Evolutionary conservation across 2,329 filamentous ascomycete genomes (phyloP).

Genomic region (Coniochaeta sp.): DNA sequence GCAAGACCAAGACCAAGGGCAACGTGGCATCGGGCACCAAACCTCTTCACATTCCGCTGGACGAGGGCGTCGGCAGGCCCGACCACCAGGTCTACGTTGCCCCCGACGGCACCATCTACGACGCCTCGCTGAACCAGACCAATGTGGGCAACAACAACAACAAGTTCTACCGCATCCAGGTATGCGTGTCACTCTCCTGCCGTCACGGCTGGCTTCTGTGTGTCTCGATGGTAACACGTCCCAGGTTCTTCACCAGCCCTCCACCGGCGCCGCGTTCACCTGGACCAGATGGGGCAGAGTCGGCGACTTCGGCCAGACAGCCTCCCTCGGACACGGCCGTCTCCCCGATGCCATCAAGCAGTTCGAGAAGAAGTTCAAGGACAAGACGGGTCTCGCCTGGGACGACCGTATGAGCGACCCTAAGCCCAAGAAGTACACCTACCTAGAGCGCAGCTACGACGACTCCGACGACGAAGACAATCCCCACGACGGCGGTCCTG

Average conservation of each 20-base stretch:
- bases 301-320: constrained; percentile 48
- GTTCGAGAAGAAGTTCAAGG: constrained; percentile 56
- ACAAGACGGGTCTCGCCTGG: constrained; percentile 54
- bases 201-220: constrained; percentile 1
- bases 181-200: constrained; percentile 23
- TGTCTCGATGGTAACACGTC: constrained; percentile 3
- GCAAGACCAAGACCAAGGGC: no score
- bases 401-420: constrained; percentile 45
- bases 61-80: constrained; percentile 32
- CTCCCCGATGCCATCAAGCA: constrained; percentile 36
- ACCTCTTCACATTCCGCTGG: constrained; percentile 40
- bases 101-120: constrained; percentile 60
- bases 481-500: constrained; percentile 7
- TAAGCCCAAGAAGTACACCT: constrained; percentile 67
- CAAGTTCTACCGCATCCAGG: constrained; percentile 74
- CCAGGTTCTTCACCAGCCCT: constrained; percentile 34
- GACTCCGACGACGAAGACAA: constrained; percentile 57
- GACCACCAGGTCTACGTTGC: constrained; percentile 58
- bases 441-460: constrained; percentile 72
- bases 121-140: constrained; percentile 74
- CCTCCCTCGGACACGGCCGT: constrained; percentile 31
- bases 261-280: constrained; percentile 39
- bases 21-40: constrained; percentile 33
- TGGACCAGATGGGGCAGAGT: constrained; percentile 84
- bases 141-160: constrained; percentile 68